phyloP scores from a whole-genome alignment of 2,329 filamentous ascomycete species.

The Drechslerella coelobrocha region DNA sequence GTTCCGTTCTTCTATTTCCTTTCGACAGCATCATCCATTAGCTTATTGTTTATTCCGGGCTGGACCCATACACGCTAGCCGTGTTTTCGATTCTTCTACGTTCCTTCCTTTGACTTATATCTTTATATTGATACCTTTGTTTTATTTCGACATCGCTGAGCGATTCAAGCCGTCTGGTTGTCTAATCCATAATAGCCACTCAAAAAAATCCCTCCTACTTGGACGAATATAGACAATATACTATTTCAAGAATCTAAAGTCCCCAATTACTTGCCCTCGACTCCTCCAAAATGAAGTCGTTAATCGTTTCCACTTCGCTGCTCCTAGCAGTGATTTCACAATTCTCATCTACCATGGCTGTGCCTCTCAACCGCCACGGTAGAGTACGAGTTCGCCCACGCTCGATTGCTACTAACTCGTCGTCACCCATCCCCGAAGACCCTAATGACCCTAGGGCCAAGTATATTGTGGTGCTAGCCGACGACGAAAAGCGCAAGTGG shows the following conservation, averaged over 20 bases:
- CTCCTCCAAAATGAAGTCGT: conserved; percentile 1
- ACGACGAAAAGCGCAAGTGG: conserved; percentile 29
- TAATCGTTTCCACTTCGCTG: not conserved
- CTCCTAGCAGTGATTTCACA: not conserved
- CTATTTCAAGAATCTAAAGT: no score
- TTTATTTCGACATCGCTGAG: not conserved
- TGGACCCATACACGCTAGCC: not conserved
- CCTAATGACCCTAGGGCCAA: conserved; percentile 15
- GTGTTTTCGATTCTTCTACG: not conserved
- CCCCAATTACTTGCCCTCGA: no score
- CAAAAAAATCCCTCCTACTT: no score
- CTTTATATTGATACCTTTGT: not conserved
- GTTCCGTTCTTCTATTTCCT: no score
- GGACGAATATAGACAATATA: no score
- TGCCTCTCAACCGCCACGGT: not conserved
- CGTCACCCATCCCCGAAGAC: conserved; percentile 3
- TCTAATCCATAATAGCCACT: no score
- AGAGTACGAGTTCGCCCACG: not conserved
- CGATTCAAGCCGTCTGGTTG: not conserved
- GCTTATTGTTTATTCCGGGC: not conserved
- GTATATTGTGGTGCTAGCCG: conserved; percentile 24
- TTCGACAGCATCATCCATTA: no score
- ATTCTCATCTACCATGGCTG: not conserved
- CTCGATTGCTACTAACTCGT: not conserved
- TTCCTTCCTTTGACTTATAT: not conserved